These are phyloP conservation scores for Ploettnerulaceae sp. DNA, from an alignment of 2,329 filamentous ascomycete species.

Conservation along the genomic window DNA sequence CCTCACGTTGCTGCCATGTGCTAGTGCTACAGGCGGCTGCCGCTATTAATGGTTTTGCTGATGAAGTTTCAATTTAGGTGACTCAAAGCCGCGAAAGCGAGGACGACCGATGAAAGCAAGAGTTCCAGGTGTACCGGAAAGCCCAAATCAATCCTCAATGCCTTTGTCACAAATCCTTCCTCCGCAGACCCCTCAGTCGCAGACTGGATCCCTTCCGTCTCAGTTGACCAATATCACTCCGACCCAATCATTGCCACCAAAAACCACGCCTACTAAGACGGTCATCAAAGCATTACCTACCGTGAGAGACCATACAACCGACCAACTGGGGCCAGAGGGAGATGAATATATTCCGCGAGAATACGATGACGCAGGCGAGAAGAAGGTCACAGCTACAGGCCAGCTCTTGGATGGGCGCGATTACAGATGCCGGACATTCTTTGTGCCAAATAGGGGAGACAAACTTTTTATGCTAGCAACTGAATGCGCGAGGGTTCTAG, in stretches of 20 bases:
- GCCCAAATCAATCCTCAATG: constrained; percentile 49
- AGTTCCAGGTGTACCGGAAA: constrained; percentile 50
- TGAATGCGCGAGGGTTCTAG: constrained; percentile 88
- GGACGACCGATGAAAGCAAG: constrained; percentile 34
- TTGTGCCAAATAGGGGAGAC: constrained; percentile 82
- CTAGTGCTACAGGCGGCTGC: constrained; percentile 23
- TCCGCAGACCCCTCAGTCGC: constrained; percentile 51
- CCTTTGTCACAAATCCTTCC: constrained; percentile 42
- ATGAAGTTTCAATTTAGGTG: constrained; percentile 35
- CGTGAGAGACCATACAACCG: constrained; percentile 93
- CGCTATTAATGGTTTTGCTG: constrained; percentile 20
- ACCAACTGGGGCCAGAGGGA: constrained; percentile 81
- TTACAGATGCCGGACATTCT: constrained; percentile 90
- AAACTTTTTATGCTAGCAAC: constrained; percentile 99
- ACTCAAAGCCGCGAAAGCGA: constrained; percentile 38
- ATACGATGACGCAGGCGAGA: constrained; percentile 87
- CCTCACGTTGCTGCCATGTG: constrained; percentile 25
- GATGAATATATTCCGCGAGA: constrained; percentile 96
- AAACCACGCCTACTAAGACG: constrained; percentile 74
- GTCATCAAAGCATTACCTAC: constrained; percentile 93
- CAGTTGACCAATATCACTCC: constrained; percentile 33
- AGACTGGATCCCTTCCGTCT: constrained; percentile 29
- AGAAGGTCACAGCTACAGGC: constrained; percentile 83
- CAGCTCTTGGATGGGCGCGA: constrained; percentile 76
- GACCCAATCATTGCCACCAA: constrained; percentile 61